Base-by-base conservation (phyloP, 2,329 filamentous ascomycete genomes). In the Arachnomyces sp. region DNA sequence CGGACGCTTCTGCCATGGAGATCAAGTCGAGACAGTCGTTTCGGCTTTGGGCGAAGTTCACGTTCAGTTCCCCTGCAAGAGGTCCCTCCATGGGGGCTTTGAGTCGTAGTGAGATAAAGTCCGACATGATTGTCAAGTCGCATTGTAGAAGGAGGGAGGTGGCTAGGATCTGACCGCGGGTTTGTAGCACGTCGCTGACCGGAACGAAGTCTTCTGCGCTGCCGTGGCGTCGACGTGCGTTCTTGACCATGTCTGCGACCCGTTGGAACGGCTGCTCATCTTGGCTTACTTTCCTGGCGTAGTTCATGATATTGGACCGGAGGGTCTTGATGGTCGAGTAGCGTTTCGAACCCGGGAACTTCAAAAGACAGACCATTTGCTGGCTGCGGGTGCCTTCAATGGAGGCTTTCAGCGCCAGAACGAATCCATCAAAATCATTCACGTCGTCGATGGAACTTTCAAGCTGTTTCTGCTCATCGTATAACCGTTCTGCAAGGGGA, bases 61-160 rank as follows among this genome's bases (percentile, higher is more conserved):
- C 32, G 16, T n/a, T 34, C 14, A 50, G n/a, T 2, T 42, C 7
- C 5, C 37, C n/a, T 30, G 16, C 34, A 6, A 25, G 35, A 8
- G 32, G 11, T 6, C 12, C 36, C 21, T 38, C n/a, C 17, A 36
- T 44, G 8, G n/a, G 31, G 16, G 4, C 39, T 3, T 45, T 28
- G 33, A 45, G 38, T 14, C 41, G 48, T 21, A 59, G 42, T 14
- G 37, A 44, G 13, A 67, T 40, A 25, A 72, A 59, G 45, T 76
- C 72, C 0, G 59, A 54, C 1, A 79, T 43, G 7, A 77, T 56
- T 3, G 61, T 39, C 1, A 73, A 52, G 30, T 79, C 71, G 42
- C 72, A 73, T 7, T 68, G 67, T 2, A 78, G 48, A 1, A 65
- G 51, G 2, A 80, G 57, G 0, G 65, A 53, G 0, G 50, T 54